A percentile compares a stretch with the other conserved stretches of the same genome.
Evolutionary conservation across 208 protist species (phyloP).

Genomic region (Lotmaria passim): DNA sequence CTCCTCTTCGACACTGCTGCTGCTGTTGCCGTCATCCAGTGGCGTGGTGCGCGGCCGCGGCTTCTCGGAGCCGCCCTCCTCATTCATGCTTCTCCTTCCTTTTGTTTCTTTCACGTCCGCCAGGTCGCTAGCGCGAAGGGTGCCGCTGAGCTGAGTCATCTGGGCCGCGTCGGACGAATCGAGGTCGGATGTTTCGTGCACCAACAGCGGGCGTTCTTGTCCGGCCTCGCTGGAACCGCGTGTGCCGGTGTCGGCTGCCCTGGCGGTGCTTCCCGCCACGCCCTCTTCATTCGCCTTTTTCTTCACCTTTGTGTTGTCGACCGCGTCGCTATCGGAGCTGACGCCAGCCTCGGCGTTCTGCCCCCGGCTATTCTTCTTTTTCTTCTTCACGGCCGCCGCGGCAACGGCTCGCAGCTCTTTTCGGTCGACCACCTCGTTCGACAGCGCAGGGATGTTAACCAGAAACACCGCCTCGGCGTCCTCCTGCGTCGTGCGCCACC

Average conservation of each 20-base stretch:
- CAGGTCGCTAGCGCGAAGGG: not conserved
- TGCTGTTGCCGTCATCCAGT: constrained; percentile 1
- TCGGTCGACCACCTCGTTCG: constrained; percentile 25
- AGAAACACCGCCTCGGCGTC: constrained; percentile 77
- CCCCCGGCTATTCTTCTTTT: not conserved
- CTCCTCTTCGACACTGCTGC: not conserved
- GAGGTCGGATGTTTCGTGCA: not conserved
- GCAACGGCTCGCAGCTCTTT: constrained; percentile 13
- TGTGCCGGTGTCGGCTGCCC: not conserved
- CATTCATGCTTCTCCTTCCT: not conserved
- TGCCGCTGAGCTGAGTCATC: not conserved
- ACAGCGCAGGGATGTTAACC: constrained; percentile 57
- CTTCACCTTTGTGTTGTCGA: no score
- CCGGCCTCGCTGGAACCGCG: not conserved
- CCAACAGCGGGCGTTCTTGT: not conserved
- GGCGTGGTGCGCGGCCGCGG: not conserved
- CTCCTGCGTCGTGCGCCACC: constrained; percentile 83
- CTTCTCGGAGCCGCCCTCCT: not conserved
- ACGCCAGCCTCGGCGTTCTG: no score
- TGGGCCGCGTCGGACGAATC: not conserved
- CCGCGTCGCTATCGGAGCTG: no score
- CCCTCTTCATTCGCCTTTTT: not conserved
- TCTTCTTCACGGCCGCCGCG: constrained; percentile 1
- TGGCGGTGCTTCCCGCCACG: not conserved
- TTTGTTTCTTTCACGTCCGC: not conserved